Percentiles rank a stretch among this genome's conserved stretches.
Conservation (phyloP, 2,329 filamentous ascomycete genomes). For the Fusarium solani-melongenae region DNA sequence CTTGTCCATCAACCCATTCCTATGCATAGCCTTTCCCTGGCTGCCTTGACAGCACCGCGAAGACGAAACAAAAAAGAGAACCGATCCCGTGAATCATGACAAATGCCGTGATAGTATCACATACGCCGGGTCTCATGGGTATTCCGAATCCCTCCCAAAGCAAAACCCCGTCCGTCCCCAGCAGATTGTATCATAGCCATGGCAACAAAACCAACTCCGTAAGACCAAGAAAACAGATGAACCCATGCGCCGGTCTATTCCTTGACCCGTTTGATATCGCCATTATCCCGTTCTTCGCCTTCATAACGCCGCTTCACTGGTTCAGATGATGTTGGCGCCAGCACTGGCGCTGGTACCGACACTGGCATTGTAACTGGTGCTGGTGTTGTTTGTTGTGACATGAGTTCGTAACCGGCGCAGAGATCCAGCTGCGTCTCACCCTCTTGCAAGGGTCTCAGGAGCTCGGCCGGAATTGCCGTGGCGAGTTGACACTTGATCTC, state of each 20-base stretch:
- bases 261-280: conserved; percentile 34
- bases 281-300: conserved; percentile 13
- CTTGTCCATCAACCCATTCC: conserved; percentile 26
- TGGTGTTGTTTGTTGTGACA: conserved; percentile 17
- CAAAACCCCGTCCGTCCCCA: conserved; percentile 17
- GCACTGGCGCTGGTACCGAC: background rate
- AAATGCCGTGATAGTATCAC: conserved; percentile 25
- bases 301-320: conserved; percentile 31
- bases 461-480: conserved; percentile 51
- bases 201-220: conserved; percentile 23
- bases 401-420: conserved; percentile 41
- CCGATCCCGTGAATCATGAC: conserved; percentile 18
- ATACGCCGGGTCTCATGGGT: conserved; percentile 40
- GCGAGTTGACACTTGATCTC: conserved; percentile 46
- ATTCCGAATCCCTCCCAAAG: conserved; percentile 34
- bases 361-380: background rate
- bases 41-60: conserved; percentile 1
- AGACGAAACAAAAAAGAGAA: conserved; percentile 5
- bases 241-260: conserved; percentile 22
- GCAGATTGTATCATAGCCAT: conserved; percentile 20
- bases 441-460: conserved; percentile 46
- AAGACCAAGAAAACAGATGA: conserved; percentile 6
- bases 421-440: conserved; percentile 50
- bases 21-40: background rate
- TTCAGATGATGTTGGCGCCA: conserved; percentile 7